Evolutionary conservation across 805 yeast species (phyloP).

Genomic region (Ogataea glucozyma): DNA sequence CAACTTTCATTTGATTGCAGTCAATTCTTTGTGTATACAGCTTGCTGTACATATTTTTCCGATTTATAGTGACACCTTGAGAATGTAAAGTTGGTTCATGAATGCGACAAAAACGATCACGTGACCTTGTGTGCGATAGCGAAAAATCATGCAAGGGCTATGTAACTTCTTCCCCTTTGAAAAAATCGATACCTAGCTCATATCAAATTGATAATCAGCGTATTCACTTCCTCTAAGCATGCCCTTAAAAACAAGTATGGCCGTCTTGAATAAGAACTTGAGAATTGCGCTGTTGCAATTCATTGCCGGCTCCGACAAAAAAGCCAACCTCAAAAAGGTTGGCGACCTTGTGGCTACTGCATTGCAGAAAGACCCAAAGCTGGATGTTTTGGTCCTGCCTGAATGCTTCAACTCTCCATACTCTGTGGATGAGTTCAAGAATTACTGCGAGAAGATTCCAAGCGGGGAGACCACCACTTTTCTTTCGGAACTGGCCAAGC

Average conservation of each 20-base stretch:
- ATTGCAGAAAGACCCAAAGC: constrained; percentile 47
- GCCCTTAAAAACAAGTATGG: constrained; percentile 19
- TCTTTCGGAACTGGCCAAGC: constrained; percentile 65
- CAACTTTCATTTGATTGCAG: constrained; percentile 30
- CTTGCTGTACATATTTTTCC: too few species aligned
- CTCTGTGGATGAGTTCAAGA: constrained; percentile 79
- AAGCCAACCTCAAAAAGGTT: constrained; percentile 72
- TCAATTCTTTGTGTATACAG: too few species aligned
- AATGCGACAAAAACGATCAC: too few species aligned
- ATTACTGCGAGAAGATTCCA: constrained; percentile 88
- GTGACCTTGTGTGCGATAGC: too few species aligned
- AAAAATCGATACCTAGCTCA: too few species aligned
- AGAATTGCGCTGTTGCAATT: constrained; percentile 86
- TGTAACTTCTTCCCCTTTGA: not conserved
- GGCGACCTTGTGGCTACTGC: constrained; percentile 66
- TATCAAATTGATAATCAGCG: too few species aligned
- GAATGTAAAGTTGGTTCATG: too few species aligned
- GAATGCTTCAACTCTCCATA: constrained; percentile 98
- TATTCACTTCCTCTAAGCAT: constrained; percentile 1
- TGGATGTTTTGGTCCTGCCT: constrained; percentile 82
- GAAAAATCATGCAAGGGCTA: too few species aligned
- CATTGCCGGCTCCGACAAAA: constrained; percentile 77
- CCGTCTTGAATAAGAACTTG: constrained; percentile 50
- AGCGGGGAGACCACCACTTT: constrained; percentile 65
- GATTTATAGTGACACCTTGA: too few species aligned